These are phyloP conservation scores for Wickerhamomyces sp. DNA, from an alignment of 1,139 yeast species.

Conservation along the genomic window DNA sequence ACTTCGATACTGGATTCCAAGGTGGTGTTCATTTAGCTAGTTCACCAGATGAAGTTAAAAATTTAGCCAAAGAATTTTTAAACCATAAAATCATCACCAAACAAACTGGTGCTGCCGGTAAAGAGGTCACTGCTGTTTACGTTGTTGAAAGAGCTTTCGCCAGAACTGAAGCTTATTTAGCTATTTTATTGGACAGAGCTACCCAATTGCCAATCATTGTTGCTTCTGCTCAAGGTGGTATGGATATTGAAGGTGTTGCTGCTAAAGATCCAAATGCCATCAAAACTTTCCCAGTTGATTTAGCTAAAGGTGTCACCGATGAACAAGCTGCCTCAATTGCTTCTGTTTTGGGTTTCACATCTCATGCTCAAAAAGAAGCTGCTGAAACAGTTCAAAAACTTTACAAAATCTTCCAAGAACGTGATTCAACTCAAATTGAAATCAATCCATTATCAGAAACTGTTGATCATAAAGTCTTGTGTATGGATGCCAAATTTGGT, in stretches of 20 bases:
- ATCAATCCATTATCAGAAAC: constrained; percentile 98
- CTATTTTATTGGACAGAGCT: constrained; percentile 91
- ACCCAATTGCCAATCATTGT: constrained; percentile 89
- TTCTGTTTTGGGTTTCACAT: constrained; percentile 72
- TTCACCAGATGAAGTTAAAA: constrained; percentile 82
- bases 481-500: constrained; percentile 98
- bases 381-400: constrained; percentile 83
- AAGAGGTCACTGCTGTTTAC: constrained; percentile 94
- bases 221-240: constrained; percentile 98
- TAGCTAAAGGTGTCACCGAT: constrained; percentile 77
- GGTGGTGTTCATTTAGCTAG: constrained; percentile 94
- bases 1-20: constrained; percentile 90
- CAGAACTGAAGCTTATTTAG: constrained; percentile 89
- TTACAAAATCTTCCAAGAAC: constrained; percentile 82
- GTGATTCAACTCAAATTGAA: constrained; percentile 97
- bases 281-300: constrained; percentile 78
- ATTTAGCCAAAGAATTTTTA: constrained; percentile 85
- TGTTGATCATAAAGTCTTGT: constrained; percentile 81
- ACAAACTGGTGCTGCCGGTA: constrained; percentile 97
- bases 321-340: constrained; percentile 75
- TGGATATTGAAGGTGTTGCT: constrained; percentile 99
- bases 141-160: constrained; percentile 94
- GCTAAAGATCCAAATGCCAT: constrained; percentile 87
- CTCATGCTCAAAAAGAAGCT: constrained; percentile 77
- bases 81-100: constrained; percentile 92